A percentile compares a stretch with the other conserved stretches of the same genome.
phyloP scores from a whole-genome alignment of 495 filamentous ascomycete genomes.

The Penicillium pulvis region DNA sequence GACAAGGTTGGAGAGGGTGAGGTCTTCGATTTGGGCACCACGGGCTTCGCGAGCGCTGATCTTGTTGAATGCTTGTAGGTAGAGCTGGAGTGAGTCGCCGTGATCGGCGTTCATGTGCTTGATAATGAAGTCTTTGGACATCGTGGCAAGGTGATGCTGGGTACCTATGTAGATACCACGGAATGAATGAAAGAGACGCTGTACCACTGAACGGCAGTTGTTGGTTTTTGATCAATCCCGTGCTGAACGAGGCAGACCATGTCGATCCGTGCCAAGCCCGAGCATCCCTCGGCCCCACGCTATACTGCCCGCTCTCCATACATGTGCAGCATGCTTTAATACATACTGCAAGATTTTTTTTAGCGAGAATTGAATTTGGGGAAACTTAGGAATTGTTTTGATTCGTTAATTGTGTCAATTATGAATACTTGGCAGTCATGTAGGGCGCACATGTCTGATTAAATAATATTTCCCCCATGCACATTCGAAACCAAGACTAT shows the following conservation, averaged over 20 bases:
- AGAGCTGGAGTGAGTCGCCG: slow-evolving; percentile 62
- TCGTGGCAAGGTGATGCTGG: slow-evolving; percentile 3
- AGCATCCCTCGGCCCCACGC: neutral
- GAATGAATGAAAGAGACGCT: neutral
- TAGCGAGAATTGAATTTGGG: neutral
- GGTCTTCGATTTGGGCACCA: slow-evolving; percentile 58
- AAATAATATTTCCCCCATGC: too few species aligned
- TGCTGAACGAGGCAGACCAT: neutral
- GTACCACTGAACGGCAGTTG: neutral
- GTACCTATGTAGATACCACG: neutral
- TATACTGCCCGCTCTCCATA: neutral
- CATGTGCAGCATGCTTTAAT: neutral
- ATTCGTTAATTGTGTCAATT: too few species aligned
- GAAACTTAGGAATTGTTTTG: neutral
- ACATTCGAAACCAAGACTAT: too few species aligned
- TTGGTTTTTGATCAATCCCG: neutral
- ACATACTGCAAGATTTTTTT: neutral
- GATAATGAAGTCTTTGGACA: slow-evolving; percentile 63
- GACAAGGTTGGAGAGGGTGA: slow-evolving; percentile 58
- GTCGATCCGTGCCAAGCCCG: neutral
- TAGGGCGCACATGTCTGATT: too few species aligned
- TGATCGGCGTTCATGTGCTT: slow-evolving; percentile 84
- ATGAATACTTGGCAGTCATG: too few species aligned
- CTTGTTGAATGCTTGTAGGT: slow-evolving; percentile 61
- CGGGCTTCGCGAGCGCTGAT: slow-evolving; percentile 49